Conservation (phyloP, 345 rosid species). For the Rhodomyrtus tomentosa region DNA sequence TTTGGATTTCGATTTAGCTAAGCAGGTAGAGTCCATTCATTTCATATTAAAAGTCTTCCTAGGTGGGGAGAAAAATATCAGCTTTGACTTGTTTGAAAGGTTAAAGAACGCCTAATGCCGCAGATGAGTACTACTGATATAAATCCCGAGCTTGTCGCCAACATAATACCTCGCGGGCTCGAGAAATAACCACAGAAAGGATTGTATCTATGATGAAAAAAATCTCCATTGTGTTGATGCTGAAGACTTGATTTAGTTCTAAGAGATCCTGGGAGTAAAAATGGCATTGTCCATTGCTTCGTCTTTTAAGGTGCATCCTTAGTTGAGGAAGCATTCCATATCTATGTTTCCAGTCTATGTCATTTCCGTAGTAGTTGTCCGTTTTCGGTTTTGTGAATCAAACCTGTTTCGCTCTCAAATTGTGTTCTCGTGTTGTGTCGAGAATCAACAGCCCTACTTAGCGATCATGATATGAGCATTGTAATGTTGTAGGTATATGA, state of each 20-base stretch:
- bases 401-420: background rate
- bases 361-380: background rate
- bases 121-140: background rate
- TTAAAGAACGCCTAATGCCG: background rate
- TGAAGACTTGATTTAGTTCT: background rate
- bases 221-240: background rate
- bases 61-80: background rate
- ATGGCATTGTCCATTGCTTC: background rate
- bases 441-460: background rate
- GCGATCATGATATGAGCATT: background rate
- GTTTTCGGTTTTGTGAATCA: background rate
- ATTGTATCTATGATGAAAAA: background rate
- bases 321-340: background rate
- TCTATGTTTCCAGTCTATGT: background rate
- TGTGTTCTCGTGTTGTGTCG: background rate
- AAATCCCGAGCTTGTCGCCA: background rate
- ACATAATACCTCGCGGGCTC: background rate
- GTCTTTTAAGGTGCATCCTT: background rate
- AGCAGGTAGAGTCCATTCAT: background rate
- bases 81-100: background rate
- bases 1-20: background rate
- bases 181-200: background rate
- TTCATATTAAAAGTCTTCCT: background rate
- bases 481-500: background rate
- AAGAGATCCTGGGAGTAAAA: background rate